These are phyloP conservation scores for Colletotrichum lindemuthianum DNA, from an alignment of 2,329 filamentous ascomycete species.

Conservation along the genomic window DNA sequence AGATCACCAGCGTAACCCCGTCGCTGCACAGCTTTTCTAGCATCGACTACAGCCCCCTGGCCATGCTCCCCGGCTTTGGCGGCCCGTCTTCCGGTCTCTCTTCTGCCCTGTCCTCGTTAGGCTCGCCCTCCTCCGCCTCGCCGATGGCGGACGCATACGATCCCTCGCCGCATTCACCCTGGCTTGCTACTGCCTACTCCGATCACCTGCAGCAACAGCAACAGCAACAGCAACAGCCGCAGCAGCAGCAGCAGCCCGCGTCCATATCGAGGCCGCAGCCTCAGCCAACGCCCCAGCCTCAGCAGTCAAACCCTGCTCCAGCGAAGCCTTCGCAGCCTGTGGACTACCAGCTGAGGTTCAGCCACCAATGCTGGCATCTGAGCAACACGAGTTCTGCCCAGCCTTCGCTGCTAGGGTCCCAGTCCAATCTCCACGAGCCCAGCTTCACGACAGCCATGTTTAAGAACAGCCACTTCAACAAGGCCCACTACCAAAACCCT, in stretches of 20 bases:
- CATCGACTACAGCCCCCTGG: constrained; percentile 54
- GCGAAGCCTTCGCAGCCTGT: constrained; percentile 31
- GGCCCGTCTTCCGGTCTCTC: constrained; percentile 43
- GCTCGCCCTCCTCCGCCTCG: constrained; percentile 42
- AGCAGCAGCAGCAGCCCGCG: constrained; percentile 36
- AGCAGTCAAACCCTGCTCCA: constrained; percentile 19
- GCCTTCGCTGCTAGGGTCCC: constrained; percentile 38
- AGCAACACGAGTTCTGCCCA: constrained; percentile 46
- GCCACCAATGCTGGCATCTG: constrained; percentile 61
- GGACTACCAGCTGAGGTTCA: constrained; percentile 60
- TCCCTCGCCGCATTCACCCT: constrained; percentile 48
- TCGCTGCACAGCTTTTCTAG: constrained; percentile 54
- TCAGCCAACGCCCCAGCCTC: constrained; percentile 23
- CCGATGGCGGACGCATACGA: constrained; percentile 42
- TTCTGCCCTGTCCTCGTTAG: constrained; percentile 47
- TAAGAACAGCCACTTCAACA: constrained; percentile 74
- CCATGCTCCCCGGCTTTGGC: constrained; percentile 59
- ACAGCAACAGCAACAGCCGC: constrained; percentile 19
- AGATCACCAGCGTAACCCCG: constrained; percentile 52
- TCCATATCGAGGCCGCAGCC: constrained; percentile 45
- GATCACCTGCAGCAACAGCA: constrained; percentile 42
- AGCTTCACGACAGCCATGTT: constrained; percentile 67
- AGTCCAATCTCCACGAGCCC: constrained; percentile 51
- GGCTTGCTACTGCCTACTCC: constrained; percentile 48
- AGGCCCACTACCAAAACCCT: constrained; percentile 73